Conservation (phyloP, 2,329 filamentous ascomycete species). For the Aspergillus neoniger region DNA sequence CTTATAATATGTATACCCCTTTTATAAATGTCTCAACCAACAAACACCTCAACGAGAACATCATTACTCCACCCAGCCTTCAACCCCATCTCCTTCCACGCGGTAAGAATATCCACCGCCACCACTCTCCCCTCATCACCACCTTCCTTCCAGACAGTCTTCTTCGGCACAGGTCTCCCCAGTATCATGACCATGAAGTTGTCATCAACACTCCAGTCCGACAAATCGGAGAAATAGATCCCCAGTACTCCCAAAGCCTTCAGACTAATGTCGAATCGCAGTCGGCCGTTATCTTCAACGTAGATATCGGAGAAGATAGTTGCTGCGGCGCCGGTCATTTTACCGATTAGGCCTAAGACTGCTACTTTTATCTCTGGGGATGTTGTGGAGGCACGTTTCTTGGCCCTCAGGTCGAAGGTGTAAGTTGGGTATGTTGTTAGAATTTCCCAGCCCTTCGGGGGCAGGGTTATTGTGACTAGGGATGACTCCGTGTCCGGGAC, state of each 20-base stretch:
- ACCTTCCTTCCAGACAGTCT: conserved; percentile 60
- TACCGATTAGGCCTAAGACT: conserved; percentile 75
- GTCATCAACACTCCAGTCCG: conserved; percentile 59
- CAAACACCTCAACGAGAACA: conserved; percentile 66
- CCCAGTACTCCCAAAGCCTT: conserved; percentile 76
- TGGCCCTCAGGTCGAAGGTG: conserved; percentile 48
- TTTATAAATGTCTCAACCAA: conserved; percentile 33
- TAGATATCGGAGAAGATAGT: conserved; percentile 65
- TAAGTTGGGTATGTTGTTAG: conserved; percentile 71
- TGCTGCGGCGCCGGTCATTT: conserved; percentile 87
- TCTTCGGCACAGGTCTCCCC: conserved; percentile 66
- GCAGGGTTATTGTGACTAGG: conserved; percentile 65
- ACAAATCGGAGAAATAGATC: conserved; percentile 73
- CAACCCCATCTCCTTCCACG: conserved; percentile 75
- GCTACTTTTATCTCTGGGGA: conserved; percentile 52
- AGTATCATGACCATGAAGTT: conserved; percentile 76
- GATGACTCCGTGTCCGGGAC: conserved; percentile 35
- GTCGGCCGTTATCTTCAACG: conserved; percentile 59
- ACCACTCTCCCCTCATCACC: conserved; percentile 60
- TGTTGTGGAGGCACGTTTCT: conserved; percentile 7
- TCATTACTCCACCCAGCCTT: conserved; percentile 78
- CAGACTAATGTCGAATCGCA: conserved; percentile 67
- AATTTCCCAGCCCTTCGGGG: conserved; percentile 73
- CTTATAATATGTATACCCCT: too few species aligned
- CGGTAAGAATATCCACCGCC: conserved; percentile 72